Percentiles rank a stretch among this genome's conserved stretches.
Evolutionary conservation across 495 filamentous ascomycete genomes (phyloP).

Genomic region (Aspergillus asperescens): DNA sequence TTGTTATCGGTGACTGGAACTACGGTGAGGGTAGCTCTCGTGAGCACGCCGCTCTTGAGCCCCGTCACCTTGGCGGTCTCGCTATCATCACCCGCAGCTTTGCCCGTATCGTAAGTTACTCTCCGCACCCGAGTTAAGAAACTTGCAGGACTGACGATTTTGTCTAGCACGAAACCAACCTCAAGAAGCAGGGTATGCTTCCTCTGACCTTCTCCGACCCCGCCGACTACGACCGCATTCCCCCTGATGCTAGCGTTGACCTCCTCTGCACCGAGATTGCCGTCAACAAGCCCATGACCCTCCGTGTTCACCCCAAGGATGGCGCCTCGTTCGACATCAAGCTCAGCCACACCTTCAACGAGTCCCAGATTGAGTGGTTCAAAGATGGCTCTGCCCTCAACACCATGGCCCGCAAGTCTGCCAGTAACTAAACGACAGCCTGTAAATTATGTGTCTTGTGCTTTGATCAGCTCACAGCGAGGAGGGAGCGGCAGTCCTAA

Average conservation of each 20-base stretch:
- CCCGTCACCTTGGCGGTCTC: constrained; percentile 92
- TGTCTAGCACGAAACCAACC: constrained; percentile 85
- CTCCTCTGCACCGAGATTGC: constrained; percentile 84
- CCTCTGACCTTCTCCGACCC: constrained; percentile 92
- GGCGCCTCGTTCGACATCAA: constrained; percentile 72
- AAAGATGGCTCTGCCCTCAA: constrained; percentile 93
- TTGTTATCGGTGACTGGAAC: constrained; percentile 99
- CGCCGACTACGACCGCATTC: constrained; percentile 96
- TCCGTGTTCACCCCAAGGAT: constrained; percentile 84
- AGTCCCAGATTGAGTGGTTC: constrained; percentile 96
- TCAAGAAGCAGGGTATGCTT: constrained; percentile 99
- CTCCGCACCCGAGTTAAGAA: not conserved
- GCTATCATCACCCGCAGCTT: constrained; percentile 96
- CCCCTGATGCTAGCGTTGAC: constrained; percentile 86
- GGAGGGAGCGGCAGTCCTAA: constrained; percentile 9
- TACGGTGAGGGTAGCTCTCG: constrained; percentile 97
- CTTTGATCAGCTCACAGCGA: constrained; percentile 16
- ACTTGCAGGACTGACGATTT: constrained; percentile 13
- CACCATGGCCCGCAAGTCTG: constrained; percentile 82
- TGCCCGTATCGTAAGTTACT: constrained; percentile 73
- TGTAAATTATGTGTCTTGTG: constrained; percentile 35
- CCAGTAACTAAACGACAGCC: constrained; percentile 32
- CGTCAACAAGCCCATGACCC: constrained; percentile 90
- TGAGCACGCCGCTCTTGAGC: constrained; percentile 97
- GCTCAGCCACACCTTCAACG: constrained; percentile 95